These are phyloP conservation scores for Boletus subcaerulescens DNA, from an alignment of 768 basidiomycete species.

Conservation along the genomic window DNA sequence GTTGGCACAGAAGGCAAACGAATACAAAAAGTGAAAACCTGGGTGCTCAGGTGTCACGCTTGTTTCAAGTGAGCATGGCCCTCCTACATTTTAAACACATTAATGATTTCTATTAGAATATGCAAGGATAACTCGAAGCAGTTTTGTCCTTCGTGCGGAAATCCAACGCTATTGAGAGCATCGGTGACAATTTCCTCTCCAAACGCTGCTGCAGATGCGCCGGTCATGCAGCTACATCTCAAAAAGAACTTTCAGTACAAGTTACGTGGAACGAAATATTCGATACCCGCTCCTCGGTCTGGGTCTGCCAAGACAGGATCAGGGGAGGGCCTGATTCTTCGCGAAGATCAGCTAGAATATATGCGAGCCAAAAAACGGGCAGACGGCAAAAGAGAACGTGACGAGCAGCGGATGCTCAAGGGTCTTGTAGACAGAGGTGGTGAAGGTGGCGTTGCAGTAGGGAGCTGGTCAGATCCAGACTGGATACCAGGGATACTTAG, in stretches of 20 bases:
- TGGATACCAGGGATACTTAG: slow-evolving; percentile 83
- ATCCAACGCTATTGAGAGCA: slow-evolving; percentile 83
- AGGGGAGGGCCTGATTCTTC: slow-evolving; percentile 79
- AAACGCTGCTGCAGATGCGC: slow-evolving; percentile 54
- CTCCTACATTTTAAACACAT: not conserved
- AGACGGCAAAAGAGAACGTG: slow-evolving; percentile 70
- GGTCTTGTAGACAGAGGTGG: slow-evolving; percentile 53
- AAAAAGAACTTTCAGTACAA: slow-evolving; percentile 96
- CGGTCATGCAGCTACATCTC: slow-evolving; percentile 83
- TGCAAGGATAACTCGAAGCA: slow-evolving; percentile 94
- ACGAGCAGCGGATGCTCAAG: slow-evolving; percentile 66
- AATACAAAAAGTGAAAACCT: slow-evolving; percentile 89
- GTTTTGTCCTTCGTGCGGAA: slow-evolving; percentile 98
- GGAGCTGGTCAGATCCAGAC: slow-evolving; percentile 94
- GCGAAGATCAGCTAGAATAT: slow-evolving; percentile 92
- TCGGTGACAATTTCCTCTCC: slow-evolving; percentile 84
- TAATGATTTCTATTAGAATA: slow-evolving; percentile 50
- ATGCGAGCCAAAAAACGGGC: slow-evolving; percentile 75
- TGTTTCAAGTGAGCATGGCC: slow-evolving; percentile 87
- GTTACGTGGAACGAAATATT: slow-evolving; percentile 85
- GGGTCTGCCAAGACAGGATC: slow-evolving; percentile 83
- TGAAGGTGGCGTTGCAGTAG: slow-evolving; percentile 50
- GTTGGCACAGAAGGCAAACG: slow-evolving; percentile 88
- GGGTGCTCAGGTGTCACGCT: slow-evolving; percentile 95
- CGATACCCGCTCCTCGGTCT: slow-evolving; percentile 87